Percentiles rank a stretch among this genome's conserved stretches.
phyloP scores from a whole-genome alignment of 495 filamentous ascomycete species.

The Neurospora sp. region DNA sequence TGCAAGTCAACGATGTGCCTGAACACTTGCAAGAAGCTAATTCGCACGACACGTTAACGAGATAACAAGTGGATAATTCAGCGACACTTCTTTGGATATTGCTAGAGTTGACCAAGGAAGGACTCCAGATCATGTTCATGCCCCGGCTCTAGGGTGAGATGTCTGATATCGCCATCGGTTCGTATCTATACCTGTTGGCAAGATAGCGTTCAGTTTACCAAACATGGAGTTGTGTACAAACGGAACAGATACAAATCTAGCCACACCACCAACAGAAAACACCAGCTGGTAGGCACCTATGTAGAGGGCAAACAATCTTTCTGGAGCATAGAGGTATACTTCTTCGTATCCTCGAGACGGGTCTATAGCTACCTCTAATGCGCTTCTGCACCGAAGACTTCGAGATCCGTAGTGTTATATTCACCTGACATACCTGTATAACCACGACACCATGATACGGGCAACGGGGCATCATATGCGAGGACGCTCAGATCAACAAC shows the following conservation, averaged over 20 bases:
- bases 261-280: not conserved
- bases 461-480: not conserved
- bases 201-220: not conserved
- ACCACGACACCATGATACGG: not conserved
- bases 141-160: not conserved
- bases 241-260: not conserved
- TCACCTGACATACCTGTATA: not conserved
- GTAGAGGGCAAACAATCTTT: not conserved
- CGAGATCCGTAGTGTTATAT: not conserved
- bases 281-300: not conserved
- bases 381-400: not conserved
- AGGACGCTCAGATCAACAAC: not conserved
- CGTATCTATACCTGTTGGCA: too few relatives aligned
- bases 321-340: not conserved
- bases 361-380: not conserved
- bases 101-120: not conserved
- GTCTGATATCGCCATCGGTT: not conserved
- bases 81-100: not conserved
- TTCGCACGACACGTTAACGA: not conserved
- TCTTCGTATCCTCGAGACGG: not conserved
- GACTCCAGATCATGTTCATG: not conserved
- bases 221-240: not conserved
- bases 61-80: not conserved
- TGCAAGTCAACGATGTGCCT: constrained; percentile 1
- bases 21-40: not conserved